These are phyloP conservation scores for Cicer judaicum DNA, from an alignment of 306 rosid species.

Conservation along the genomic window DNA sequence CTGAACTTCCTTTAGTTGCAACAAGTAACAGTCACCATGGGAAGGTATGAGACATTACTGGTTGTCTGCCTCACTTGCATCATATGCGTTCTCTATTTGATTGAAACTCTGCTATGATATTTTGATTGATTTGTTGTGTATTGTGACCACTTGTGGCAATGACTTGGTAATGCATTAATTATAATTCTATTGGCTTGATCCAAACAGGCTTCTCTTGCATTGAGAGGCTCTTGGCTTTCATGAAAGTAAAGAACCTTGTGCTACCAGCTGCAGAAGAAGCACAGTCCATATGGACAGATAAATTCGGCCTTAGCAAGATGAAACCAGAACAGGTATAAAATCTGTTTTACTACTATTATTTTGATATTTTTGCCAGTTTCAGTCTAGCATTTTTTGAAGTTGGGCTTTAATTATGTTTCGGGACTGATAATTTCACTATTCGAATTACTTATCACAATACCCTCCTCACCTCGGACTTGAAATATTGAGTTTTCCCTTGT, in stretches of 20 bases:
- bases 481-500: conserved; percentile 28
- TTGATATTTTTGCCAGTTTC: conserved; percentile 21
- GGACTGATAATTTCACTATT: conserved; percentile 15
- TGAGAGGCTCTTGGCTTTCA: conserved; percentile 76
- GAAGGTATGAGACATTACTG: conserved; percentile 57
- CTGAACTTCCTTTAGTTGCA: conserved; percentile 97
- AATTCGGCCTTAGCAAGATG: conserved; percentile 80
- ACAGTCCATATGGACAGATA: conserved; percentile 85
- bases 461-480: neutral
- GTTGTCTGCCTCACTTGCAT: conserved; percentile 28
- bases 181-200: conserved; percentile 3
- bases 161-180: conserved; percentile 9
- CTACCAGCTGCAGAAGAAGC: conserved; percentile 98
- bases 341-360: conserved; percentile 23
- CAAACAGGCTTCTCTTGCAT: conserved; percentile 82
- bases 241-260: conserved; percentile 77
- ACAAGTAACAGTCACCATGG: conserved; percentile 84
- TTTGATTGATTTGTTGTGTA: conserved; percentile 5
- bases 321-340: conserved; percentile 70
- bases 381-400: conserved; percentile 23
- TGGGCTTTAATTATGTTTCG: conserved; percentile 26
- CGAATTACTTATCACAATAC: neutral
- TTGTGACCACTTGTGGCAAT: conserved; percentile 12
- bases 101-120: conserved; percentile 25
- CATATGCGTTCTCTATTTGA: conserved; percentile 21